Conservation (phyloP, 2,329 filamentous ascomycete genomes). For the Sporothrix mexicana region DNA sequence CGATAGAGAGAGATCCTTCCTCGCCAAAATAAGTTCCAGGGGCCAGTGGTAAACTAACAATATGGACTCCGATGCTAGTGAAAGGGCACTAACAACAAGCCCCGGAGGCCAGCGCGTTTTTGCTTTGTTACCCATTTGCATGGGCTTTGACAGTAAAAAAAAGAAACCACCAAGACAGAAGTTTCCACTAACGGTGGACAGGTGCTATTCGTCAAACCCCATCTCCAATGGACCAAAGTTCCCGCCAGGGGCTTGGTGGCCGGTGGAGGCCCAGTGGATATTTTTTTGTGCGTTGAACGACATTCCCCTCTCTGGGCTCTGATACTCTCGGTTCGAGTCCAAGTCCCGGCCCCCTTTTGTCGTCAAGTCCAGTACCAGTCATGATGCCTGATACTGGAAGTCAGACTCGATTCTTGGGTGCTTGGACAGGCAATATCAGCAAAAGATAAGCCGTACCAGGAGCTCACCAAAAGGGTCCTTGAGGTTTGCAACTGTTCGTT, state of each 20-base stretch:
- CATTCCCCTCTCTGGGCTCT: background rate
- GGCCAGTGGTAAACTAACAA: slow-evolving; percentile 3
- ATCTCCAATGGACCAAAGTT: slow-evolving; percentile 10
- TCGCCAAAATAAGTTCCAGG: background rate
- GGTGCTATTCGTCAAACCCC: slow-evolving; percentile 1
- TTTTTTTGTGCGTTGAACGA: background rate
- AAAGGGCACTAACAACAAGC: slow-evolving; percentile 17
- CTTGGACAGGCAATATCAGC: background rate
- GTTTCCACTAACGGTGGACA: slow-evolving; percentile 14
- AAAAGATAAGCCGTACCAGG: background rate
- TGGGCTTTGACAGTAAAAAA: background rate
- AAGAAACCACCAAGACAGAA: background rate
- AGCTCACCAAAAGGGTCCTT: background rate
- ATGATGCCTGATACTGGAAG: background rate
- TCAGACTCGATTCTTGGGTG: background rate
- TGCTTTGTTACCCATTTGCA: background rate
- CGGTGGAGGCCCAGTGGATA: background rate
- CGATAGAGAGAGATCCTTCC: background rate
- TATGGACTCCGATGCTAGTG: slow-evolving; percentile 6
- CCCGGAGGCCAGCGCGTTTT: background rate
- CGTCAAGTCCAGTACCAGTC: background rate
- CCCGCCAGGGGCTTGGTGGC: slow-evolving; percentile 3
- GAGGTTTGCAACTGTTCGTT: slow-evolving; percentile 5
- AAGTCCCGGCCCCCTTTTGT: background rate
- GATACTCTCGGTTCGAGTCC: background rate